Conservation (phyloP, 2,329 filamentous ascomycete species). For the Ophidiomyces ophidiicola region DNA sequence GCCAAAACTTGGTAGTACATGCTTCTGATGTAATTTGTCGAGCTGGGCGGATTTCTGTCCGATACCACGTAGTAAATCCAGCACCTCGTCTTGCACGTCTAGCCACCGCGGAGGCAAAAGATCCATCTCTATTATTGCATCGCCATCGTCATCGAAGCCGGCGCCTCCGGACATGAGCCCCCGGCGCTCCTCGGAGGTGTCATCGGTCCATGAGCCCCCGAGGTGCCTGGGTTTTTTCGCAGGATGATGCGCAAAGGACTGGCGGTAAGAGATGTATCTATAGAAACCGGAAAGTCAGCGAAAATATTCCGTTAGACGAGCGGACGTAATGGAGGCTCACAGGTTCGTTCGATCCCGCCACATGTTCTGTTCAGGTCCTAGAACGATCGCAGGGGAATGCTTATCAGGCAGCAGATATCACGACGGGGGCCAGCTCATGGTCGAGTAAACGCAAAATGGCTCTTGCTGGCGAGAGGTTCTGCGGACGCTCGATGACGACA, state of each 20-base stretch:
- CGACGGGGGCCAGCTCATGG: conserved; percentile 3
- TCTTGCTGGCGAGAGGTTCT: too few species aligned
- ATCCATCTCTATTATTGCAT: conserved; percentile 97
- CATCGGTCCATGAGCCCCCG: conserved; percentile 41
- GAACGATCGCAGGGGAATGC: not conserved
- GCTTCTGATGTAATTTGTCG: conserved; percentile 91
- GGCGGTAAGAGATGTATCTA: conserved; percentile 97
- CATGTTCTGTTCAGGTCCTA: conserved; percentile 46
- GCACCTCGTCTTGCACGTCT: conserved; percentile 86
- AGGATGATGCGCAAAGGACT: conserved; percentile 94
- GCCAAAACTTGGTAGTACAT: conserved; percentile 90
- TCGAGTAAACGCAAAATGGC: too few species aligned
- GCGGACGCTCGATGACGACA: too few species aligned
- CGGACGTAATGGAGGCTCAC: conserved; percentile 42
- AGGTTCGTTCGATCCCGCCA: conserved; percentile 99
- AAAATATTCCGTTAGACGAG: not conserved
- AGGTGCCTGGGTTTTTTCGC: conserved; percentile 67
- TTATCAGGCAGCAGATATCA: conserved; percentile 2
- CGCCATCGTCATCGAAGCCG: conserved; percentile 57
- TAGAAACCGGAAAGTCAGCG: conserved; percentile 15
- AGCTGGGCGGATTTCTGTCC: conserved; percentile 71
- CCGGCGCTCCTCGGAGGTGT: conserved; percentile 53
- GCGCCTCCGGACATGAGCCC: conserved; percentile 72
- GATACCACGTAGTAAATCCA: conserved; percentile 67
- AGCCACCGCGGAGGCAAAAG: conserved; percentile 89